Evolutionary conservation across 148 eudicot species (phyloP), one percentile per base, ranked within the genome.

Genomic region (Simmondsia chinensis): DNA sequence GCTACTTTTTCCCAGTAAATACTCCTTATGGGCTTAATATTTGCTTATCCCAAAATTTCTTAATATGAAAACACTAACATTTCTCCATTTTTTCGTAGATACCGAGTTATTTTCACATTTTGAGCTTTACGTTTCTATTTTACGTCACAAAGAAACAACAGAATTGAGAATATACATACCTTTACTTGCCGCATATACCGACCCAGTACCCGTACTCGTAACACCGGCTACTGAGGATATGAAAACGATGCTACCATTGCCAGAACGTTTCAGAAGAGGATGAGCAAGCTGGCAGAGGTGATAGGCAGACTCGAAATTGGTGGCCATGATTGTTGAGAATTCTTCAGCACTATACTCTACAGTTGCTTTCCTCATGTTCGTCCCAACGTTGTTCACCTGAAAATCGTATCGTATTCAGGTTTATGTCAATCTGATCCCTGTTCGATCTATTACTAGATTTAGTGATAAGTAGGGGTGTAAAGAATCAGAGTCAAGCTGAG

Each of bases 161-260:
- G 19, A 34, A 58, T 69, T 63, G 64, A 3, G 33, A 45, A 27
- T 18, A 19, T n/a, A 15, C 47, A 31, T 48, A 74, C 97, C 97
- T 91, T 91, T 91, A 33, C 57, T 72, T 23, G 88, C 83, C 10
- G 68, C 95, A 57, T 85, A 85, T 35, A 85, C 54, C 27, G 97
- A 76, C 14, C 88, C 88, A 42, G 79, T 52, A 29, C 60, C 66
- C 24, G 78, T 0, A 56, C 68, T 56, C 35, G 59, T 53, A 19
- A 79, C 64, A 48, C 97, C 97, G 12, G 79, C 94, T 57, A 89
- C 94, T 46, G 97, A 89, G 33, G 97, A 89, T 30, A 85, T 72
- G 59, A 82, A 89, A 29, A 89, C 74, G 20, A 89, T 52, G 48
- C 76, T 78, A 48, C 95, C 94, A 21, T 32, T 54, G 33, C 94